Evolutionary conservation across 805 yeast genomes (phyloP).

Genomic region (Zygotorulaspora chibaensis): DNA sequence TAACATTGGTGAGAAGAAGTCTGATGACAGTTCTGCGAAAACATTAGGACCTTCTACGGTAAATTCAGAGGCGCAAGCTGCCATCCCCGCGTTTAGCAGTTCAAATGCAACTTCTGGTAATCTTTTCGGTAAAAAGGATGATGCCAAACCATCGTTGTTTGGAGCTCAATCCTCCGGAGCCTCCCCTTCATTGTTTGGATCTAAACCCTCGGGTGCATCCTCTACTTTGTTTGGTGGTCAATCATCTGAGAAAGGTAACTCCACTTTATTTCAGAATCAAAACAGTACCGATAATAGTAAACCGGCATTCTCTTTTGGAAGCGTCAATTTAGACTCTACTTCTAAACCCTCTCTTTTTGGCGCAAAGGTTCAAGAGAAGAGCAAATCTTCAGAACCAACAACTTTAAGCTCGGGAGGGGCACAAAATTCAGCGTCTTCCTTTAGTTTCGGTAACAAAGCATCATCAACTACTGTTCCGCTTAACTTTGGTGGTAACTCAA

Average conservation of each 20-base stretch:
- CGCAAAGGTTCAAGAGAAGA: neutral
- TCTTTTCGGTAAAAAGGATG: slow-evolving; percentile 3
- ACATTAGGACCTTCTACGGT: neutral
- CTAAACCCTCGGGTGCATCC: neutral
- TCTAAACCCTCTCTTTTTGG: slow-evolving; percentile 4
- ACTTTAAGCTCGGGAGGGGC: neutral
- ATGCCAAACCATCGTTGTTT: neutral
- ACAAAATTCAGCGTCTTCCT: neutral
- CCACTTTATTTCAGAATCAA: neutral
- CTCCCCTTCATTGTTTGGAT: slow-evolving; percentile 11
- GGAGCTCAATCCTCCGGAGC: neutral
- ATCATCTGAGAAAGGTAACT: neutral
- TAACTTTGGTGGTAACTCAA: slow-evolving; percentile 2
- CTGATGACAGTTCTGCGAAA: neutral
- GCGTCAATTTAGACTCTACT: neutral
- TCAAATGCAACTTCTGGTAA: neutral
- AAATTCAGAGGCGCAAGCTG: neutral
- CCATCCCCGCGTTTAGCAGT: slow-evolving; percentile 7
- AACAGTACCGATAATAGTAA: neutral
- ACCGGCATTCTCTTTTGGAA: slow-evolving; percentile 3
- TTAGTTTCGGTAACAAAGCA: neutral
- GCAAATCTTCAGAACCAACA: neutral
- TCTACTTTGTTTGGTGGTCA: slow-evolving; percentile 1
- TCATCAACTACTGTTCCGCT: neutral
- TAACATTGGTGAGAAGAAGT: neutral